Percentiles rank a stretch among this genome's conserved stretches.
phyloP scores from a whole-genome alignment of 2,329 filamentous ascomycete species.

The Ascochyta viciae-villosae region DNA sequence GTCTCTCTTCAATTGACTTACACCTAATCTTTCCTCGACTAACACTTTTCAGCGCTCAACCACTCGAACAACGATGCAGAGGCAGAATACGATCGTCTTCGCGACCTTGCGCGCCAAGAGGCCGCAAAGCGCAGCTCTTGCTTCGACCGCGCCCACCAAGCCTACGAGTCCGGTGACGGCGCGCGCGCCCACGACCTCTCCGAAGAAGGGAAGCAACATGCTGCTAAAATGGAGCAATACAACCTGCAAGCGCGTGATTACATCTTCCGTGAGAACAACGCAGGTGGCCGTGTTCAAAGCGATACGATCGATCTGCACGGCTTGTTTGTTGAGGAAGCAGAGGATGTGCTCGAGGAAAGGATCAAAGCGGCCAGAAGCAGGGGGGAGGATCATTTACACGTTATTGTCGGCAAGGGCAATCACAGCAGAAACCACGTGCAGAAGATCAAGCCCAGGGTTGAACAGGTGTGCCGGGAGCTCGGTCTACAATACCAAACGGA shows the following conservation, averaged over 20 bases:
- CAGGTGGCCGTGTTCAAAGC: constrained; percentile 71
- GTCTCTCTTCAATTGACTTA: constrained; percentile 10
- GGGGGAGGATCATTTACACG: constrained; percentile 84
- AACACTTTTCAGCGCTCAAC: constrained; percentile 41
- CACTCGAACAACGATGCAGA: constrained; percentile 58
- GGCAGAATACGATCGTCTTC: constrained; percentile 89
- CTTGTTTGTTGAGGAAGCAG: constrained; percentile 92
- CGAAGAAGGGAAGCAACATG: constrained; percentile 85
- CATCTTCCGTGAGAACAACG: constrained; percentile 96
- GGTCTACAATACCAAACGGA: constrained; percentile 85
- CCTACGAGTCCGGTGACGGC: constrained; percentile 84
- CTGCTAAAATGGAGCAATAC: constrained; percentile 82
- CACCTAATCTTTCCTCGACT: neutral
- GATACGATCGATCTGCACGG: constrained; percentile 96
- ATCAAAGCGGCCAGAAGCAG: constrained; percentile 77
- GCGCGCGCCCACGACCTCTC: constrained; percentile 82
- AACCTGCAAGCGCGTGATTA: constrained; percentile 91
- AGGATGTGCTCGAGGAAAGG: constrained; percentile 84
- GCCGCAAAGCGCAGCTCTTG: constrained; percentile 78
- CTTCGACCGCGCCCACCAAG: constrained; percentile 73
- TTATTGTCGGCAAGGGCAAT: constrained; percentile 95
- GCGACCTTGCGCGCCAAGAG: constrained; percentile 81
- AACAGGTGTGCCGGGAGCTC: constrained; percentile 82
- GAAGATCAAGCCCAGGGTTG: constrained; percentile 94
- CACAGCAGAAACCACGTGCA: constrained; percentile 83